Base-by-base conservation (phyloP, 345 rosid genomes). In the Lepidium africanum region DNA sequence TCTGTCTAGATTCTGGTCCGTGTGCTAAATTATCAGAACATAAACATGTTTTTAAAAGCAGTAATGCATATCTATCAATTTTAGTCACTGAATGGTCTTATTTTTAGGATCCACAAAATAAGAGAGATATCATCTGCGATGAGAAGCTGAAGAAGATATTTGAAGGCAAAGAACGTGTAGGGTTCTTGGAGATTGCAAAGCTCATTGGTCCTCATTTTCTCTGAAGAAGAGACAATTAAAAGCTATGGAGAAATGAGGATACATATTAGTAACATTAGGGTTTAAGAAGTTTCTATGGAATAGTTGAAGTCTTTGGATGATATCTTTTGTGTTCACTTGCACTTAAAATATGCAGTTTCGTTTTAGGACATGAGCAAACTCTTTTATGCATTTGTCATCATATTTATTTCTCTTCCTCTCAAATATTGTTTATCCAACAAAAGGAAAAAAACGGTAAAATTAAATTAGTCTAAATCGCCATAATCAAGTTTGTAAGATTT, bases 121-220 rank as follows among this genome's bases (percentile, higher is more conserved):
- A 88, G 86, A 89, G 77, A 86, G 55, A 82, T 61, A 86, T 94
- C 53, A 33, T 86, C n/a, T 91, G 97, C 36, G 96, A 94, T 25
- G 97, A 94, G 81, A 94, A 91, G 84, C 82, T 94, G 82, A 94
- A 94, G 92, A 94, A 85, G 86, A 83, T 94, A 59, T 91, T 94
- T 48, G 86, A 59, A 15, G 92, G 88, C 61, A 84, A 71, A 69
- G 97, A 94, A 37, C 84, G 78, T 6, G 91, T 94, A 2, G 97
- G 96, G 27, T 91, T 91, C 74, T 90, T 89, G 40, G 92, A 94
- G 83, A 78, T 94, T 61, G 95, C 96, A 0, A 87, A 90, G 65
- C 84, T 94, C 83, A 87, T 94, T 63, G 85, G 83, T 78, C 97
- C 96, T 53, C 97, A 91, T 76, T 91, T 93, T 46, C 91, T 90